Percentiles rank a stretch among this genome's conserved stretches.
Conservation (phyloP, 1,284 basidiomycete genomes). For the Papiliotrema flavescens region DNA sequence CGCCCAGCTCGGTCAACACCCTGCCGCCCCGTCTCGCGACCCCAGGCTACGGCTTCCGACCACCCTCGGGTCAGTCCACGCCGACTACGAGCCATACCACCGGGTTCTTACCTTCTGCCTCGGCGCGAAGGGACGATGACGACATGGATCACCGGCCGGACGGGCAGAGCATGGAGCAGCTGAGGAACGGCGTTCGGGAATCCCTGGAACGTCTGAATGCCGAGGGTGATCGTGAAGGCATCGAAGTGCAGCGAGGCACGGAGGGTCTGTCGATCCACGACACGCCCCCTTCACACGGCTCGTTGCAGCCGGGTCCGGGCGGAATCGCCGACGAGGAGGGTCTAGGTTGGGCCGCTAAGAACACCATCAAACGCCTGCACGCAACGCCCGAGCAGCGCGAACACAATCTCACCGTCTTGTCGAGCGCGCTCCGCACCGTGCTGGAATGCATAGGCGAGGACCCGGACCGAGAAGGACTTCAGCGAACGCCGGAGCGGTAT, state of each 20-base stretch:
- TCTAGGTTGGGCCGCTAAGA: slow-evolving; percentile 94
- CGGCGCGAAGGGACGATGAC: slow-evolving; percentile 21
- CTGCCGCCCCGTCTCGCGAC: slow-evolving; percentile 6
- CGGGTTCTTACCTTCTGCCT: slow-evolving; percentile 5
- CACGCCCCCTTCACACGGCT: neutral
- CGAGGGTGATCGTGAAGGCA: slow-evolving; percentile 11
- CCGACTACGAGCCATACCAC: slow-evolving; percentile 33
- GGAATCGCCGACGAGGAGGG: slow-evolving; percentile 76
- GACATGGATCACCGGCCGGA: slow-evolving; percentile 33
- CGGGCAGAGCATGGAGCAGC: slow-evolving; percentile 22
- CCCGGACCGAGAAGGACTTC: slow-evolving; percentile 86
- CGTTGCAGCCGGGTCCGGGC: slow-evolving; percentile 21
- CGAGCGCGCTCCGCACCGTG: slow-evolving; percentile 81
- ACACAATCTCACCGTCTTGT: slow-evolving; percentile 71
- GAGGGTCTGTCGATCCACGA: slow-evolving; percentile 1
- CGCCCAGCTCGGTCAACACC: neutral
- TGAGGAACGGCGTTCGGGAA: slow-evolving; percentile 23
- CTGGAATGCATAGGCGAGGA: slow-evolving; percentile 98
- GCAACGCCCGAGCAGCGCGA: slow-evolving; percentile 69
- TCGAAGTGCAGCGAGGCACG: slow-evolving; percentile 5
- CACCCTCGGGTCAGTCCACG: slow-evolving; percentile 63
- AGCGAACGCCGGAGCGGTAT: slow-evolving; percentile 90
- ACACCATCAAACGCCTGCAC: slow-evolving; percentile 77
- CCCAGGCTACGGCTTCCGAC: slow-evolving; percentile 71
- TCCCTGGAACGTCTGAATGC: slow-evolving; percentile 21